Evolutionary conservation across 2,329 filamentous ascomycete genomes (phyloP), one percentile per base, ranked within the genome.

Genomic region (Dactylellina parvicollis): DNA sequence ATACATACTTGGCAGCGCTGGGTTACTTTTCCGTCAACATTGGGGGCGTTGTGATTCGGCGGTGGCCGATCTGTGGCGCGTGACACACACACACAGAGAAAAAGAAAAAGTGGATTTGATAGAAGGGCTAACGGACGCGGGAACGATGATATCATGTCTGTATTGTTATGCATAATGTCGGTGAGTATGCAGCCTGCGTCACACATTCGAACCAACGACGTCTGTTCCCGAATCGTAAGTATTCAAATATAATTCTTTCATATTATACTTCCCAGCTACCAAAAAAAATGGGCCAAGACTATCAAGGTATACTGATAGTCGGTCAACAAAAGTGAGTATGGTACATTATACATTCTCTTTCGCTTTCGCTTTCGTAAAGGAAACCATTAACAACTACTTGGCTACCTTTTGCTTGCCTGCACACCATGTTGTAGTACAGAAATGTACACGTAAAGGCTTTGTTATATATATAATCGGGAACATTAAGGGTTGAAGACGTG

Each of bases 111-210:
- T n/a, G n/a, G n/a, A n/a, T n/a, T n/a, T n/a, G n/a, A n/a, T n/a
- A n/a, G n/a, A n/a, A n/a, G n/a, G n/a, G n/a, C n/a, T n/a, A n/a
- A 36, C 20, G 22, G 38, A 24, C 8, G 49, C 20, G 10, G 16
- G 49, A 16, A 54, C 49, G 49, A 54, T 54, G 49, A 54, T 54
- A 54, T 54, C 49, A 54, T 20, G 12, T 30, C 16, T 44, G n/a
- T 4, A 42, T 10, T 14, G 9, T 7, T 42, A 4, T 44, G 40
- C 16, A 38, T 14, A 32, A 32, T 5, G 38, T 20, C 16, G 40
- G n/a, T n/a, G n/a, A n/a, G n/a, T 44, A 22, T 24, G 40, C 20
- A 20, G 20, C 40, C 4, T 20, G 40, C 16, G 40, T 44, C 40
- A 22, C 40, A n/a, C n/a, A n/a, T 38, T 14, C 3, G 16, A 38